These are phyloP conservation scores for Mycena chlorophos DNA, from an alignment of 768 basidiomycete genomes.

Conservation along the genomic window DNA sequence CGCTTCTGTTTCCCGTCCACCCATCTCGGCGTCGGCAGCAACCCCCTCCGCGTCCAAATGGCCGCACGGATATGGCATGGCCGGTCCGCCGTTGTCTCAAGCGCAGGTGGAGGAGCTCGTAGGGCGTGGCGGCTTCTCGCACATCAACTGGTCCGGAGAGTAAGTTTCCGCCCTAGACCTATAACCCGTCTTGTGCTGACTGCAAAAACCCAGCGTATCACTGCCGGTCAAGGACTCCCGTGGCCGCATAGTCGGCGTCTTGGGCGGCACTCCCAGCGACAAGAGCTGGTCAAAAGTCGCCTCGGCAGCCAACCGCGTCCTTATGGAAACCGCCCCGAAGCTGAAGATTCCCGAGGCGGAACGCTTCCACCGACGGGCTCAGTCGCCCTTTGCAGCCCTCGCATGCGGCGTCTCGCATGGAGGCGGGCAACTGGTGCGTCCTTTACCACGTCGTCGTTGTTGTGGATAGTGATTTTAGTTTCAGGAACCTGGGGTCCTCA, in stretches of 20 bases:
- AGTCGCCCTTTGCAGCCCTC: background rate
- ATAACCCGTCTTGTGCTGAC: background rate
- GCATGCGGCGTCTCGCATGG: background rate
- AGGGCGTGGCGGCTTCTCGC: background rate
- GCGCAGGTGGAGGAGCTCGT: background rate
- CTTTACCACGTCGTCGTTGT: background rate
- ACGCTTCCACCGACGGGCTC: slow-evolving; percentile 2
- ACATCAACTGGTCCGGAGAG: slow-evolving; percentile 9
- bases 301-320: background rate
- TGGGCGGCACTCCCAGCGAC: slow-evolving; percentile 8
- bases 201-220: background rate
- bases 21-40: no score
- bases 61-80: background rate
- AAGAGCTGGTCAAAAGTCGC: background rate
- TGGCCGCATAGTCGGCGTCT: background rate
- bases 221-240: slow-evolving; percentile 10
- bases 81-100: background rate
- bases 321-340: background rate
- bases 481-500: slow-evolving; percentile 3
- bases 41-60: no score
- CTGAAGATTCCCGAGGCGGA: background rate
- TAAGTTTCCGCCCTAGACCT: background rate
- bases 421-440: slow-evolving; percentile 1
- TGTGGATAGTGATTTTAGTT: background rate
- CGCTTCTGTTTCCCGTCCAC: no score